Base-by-base conservation (phyloP, 208 protist genomes). In the Leishmania turanica region DNA sequence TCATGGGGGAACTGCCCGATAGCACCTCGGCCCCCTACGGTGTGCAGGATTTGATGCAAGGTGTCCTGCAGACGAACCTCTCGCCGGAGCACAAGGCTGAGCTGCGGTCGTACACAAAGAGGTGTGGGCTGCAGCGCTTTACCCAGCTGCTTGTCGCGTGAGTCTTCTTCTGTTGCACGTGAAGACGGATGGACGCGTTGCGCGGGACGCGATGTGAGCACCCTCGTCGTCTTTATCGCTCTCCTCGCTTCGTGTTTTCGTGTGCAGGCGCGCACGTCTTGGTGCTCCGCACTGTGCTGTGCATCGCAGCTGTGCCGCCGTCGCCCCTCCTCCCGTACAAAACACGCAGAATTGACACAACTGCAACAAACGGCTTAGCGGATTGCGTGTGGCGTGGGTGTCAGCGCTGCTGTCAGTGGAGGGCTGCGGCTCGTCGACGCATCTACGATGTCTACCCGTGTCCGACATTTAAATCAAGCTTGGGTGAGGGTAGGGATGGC, bases 71-170 rank as follows among this genome's bases (percentile, higher is more conserved):
- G 40, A 68, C 78, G 1, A 19, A 31, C 7, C 75, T 89, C 7
- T 54, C 82, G 49, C 37, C 21, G 13, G 85, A 81, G 65, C 75
- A 83, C 75, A 83, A 65, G 17, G 60, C 42, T 3, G 85, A 75
- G 47, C n/a, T 86, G 31, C 42, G 62, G 4, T 45, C 62, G 17
- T 86, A 84, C 64, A 71, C 77, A 19, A 64, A 34, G 19, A 17
- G 45, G 0, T 69, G 37, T 60, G 81, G 85, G 27, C 68, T 88
- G 34, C 40, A 31, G 6, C n/a, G n/a, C 51, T 60, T 81, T 42
- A 53, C 60, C 8, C 72, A 45, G 53, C 60, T 88, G 21, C 62
- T 88, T 17, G 2, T 68, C 15, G 3, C 62, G 17, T 84, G 64
- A 79, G 47, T 54, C 27, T 11, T 49, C 60, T 49, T 15, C 68